Conservation (phyloP, 257 asterid species). For the Catharanthus roseus region DNA sequence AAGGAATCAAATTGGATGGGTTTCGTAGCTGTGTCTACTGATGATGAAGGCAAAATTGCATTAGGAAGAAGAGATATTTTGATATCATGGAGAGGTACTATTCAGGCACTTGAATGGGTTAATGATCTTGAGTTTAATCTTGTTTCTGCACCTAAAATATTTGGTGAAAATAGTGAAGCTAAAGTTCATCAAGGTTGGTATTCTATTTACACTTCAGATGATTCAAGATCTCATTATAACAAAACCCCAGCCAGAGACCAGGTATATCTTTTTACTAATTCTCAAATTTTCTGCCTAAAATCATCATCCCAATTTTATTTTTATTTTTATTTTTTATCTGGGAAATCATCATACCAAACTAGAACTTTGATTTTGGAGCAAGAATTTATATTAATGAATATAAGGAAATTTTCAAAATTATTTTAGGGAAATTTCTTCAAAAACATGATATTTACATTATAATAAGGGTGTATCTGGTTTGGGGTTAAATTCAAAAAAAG, state of each 20-base stretch:
- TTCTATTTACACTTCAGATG: constrained; percentile 67
- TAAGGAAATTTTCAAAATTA: too few relatives aligned
- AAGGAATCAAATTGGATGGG: constrained; percentile 92
- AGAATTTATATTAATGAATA: too few relatives aligned
- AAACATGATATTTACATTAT: too few relatives aligned
- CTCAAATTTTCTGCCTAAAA: not conserved
- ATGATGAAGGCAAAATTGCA: constrained; percentile 54
- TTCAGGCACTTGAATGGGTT: constrained; percentile 59
- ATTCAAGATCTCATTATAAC: constrained; percentile 54
- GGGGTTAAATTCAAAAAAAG: too few relatives aligned
- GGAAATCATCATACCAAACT: too few relatives aligned
- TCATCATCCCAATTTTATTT: too few relatives aligned
- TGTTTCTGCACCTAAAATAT: constrained; percentile 50
- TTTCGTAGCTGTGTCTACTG: constrained; percentile 76
- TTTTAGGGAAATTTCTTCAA: too few relatives aligned
- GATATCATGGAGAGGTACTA: constrained; percentile 80
- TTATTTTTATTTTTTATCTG: too few relatives aligned
- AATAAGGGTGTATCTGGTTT: too few relatives aligned
- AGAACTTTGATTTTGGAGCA: too few relatives aligned
- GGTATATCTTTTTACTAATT: too few relatives aligned
- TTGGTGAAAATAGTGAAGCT: constrained; percentile 29
- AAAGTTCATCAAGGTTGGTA: constrained; percentile 75
- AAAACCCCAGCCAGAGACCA: constrained; percentile 59
- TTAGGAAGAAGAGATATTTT: constrained; percentile 78
- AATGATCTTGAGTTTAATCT: constrained; percentile 48